Evolutionary conservation across 2,329 filamentous ascomycete genomes (phyloP).

Genomic region (Neonectria punicea): DNA sequence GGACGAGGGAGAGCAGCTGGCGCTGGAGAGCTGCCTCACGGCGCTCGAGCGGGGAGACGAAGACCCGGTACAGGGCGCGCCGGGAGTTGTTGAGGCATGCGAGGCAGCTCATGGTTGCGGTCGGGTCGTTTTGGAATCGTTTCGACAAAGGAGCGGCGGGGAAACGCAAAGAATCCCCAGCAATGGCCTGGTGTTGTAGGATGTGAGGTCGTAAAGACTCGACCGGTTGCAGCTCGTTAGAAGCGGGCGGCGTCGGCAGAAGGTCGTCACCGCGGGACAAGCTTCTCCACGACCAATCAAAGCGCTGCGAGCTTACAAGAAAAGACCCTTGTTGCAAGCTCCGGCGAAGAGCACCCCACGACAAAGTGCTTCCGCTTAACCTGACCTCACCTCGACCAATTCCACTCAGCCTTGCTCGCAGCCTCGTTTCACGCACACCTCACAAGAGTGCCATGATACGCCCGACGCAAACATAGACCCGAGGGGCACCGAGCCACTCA

Average conservation of each 20-base stretch:
- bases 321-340: conserved; percentile 15
- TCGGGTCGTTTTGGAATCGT: not conserved
- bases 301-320: conserved; percentile 7
- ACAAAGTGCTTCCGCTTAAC: not conserved
- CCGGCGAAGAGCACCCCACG: conserved; percentile 7
- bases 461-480: not conserved
- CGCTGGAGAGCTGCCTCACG: conserved; percentile 39
- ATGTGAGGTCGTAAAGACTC: conserved; percentile 24
- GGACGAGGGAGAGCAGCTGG: conserved; percentile 34
- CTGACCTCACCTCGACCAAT: not conserved
- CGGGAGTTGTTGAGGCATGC: conserved; percentile 56
- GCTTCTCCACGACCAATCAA: conserved; percentile 31
- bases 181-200: conserved; percentile 28
- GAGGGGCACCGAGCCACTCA: conserved; percentile 15
- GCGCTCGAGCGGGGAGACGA: conserved; percentile 52
- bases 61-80: conserved; percentile 59
- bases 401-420: not conserved
- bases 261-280: conserved; percentile 37
- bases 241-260: conserved; percentile 39
- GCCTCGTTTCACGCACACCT: not conserved
- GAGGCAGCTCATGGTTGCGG: conserved; percentile 50
- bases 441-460: conserved; percentile 17
- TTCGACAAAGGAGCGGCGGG: not conserved
- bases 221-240: conserved; percentile 18
- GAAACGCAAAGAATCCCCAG: conserved; percentile 5